Conservation (phyloP, 2,329 filamentous ascomycete genomes). For the Aaosphaeria arxii region DNA sequence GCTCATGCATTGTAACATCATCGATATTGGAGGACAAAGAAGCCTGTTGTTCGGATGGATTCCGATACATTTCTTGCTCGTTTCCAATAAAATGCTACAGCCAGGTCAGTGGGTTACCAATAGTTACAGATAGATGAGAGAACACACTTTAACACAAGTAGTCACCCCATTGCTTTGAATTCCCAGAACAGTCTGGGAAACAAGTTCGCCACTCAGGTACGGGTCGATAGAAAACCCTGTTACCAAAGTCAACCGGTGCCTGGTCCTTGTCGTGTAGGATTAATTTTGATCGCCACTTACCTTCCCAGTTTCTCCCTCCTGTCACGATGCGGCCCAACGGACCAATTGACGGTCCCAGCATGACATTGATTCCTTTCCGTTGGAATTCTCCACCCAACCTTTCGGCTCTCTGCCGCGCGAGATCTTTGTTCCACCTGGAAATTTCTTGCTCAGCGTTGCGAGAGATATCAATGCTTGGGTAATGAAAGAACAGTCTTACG, state of each 20-base stretch:
- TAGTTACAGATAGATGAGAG: too few relatives aligned
- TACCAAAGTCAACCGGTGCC: too few relatives aligned
- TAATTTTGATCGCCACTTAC: too few relatives aligned
- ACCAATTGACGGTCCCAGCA: conserved; percentile 49
- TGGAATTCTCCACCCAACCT: conserved; percentile 31
- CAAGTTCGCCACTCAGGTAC: conserved; percentile 42
- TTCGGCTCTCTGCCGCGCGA: conserved; percentile 30
- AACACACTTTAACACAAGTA: too few relatives aligned
- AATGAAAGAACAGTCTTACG: conserved; percentile 45
- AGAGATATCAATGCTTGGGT: too few relatives aligned
- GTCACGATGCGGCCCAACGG: conserved; percentile 39
- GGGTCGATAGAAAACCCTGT: too few relatives aligned
- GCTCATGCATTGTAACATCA: conserved; percentile 63
- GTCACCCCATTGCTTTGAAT: conserved; percentile 40
- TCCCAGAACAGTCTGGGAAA: conserved; percentile 36
- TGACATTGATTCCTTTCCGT: conserved; percentile 39
- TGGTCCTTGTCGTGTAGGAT: too few relatives aligned
- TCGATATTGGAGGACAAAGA: conserved; percentile 64
- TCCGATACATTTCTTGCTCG: conserved; percentile 54
- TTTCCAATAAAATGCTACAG: too few relatives aligned
- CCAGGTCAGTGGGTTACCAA: too few relatives aligned
- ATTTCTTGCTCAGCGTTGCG: too few relatives aligned
- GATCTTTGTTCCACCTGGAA: too few relatives aligned
- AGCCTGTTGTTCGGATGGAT: conserved; percentile 49
- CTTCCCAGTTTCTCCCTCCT: conserved; percentile 46